Evolutionary conservation across 805 yeast species (phyloP).

Genomic region (Peterozyma xylosa): DNA sequence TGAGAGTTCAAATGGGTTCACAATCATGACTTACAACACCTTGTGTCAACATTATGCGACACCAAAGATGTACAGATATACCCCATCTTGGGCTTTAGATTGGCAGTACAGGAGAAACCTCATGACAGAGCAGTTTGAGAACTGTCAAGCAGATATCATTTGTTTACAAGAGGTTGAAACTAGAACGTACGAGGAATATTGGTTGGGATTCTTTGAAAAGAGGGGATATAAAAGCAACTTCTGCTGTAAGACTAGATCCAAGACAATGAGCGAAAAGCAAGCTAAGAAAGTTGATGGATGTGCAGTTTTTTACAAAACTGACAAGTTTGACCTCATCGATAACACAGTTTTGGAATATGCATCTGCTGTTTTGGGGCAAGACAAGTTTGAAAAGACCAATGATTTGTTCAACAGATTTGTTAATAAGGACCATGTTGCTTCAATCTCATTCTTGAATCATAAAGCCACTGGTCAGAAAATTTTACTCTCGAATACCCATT

Average conservation of each 20-base stretch:
- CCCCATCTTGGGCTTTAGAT: constrained; percentile 94
- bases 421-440: constrained; percentile 91
- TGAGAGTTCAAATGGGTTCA: constrained; percentile 38
- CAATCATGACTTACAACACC: constrained; percentile 82
- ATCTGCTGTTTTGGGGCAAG: constrained; percentile 69
- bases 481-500: constrained; percentile 81
- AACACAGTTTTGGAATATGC: constrained; percentile 78
- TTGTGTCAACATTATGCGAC: constrained; percentile 96
- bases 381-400: constrained; percentile 84
- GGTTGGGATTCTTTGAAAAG: constrained; percentile 68
- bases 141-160: constrained; percentile 63
- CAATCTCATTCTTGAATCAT: constrained; percentile 70
- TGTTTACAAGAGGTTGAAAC: constrained; percentile 97
- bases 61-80: constrained; percentile 81
- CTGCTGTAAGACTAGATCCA: constrained; percentile 85
- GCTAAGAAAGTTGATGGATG: constrained; percentile 95
- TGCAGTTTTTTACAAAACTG: constrained; percentile 78
- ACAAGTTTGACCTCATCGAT: constrained; percentile 63
- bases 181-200: constrained; percentile 74
- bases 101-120: constrained; percentile 86
- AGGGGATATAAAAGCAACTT: constrained; percentile 77
- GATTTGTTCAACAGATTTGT: constrained; percentile 94
- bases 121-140: constrained; percentile 64
- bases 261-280: constrained; percentile 76
- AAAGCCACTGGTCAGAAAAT: constrained; percentile 62